Evolutionary conservation across 2,329 filamentous ascomycete species (phyloP).

Genomic region (Penicillium hordei): DNA sequence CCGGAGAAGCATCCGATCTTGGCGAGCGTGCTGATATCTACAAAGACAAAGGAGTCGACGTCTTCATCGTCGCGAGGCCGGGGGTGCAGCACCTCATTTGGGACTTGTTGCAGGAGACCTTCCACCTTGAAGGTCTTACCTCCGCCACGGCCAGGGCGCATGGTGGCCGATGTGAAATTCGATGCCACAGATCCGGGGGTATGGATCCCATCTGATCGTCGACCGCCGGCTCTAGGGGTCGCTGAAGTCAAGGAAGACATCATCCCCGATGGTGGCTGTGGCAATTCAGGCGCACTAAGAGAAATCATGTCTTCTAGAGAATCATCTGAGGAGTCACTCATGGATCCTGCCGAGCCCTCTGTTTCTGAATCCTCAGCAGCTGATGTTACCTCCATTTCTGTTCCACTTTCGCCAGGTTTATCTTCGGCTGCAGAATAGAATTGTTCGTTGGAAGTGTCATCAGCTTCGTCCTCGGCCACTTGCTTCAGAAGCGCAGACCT

Average conservation of each 20-base stretch:
- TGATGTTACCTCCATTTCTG: constrained; percentile 54
- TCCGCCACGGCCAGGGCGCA: constrained; percentile 67
- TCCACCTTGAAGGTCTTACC: constrained; percentile 84
- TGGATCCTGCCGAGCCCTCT: constrained; percentile 47
- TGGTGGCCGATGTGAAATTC: constrained; percentile 79
- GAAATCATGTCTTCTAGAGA: constrained; percentile 93
- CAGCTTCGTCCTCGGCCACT: constrained; percentile 60
- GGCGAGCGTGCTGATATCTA: constrained; percentile 80
- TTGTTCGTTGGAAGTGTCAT: constrained; percentile 84
- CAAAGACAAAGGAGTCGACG: constrained; percentile 80
- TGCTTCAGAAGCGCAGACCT: constrained; percentile 59
- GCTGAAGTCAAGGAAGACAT: constrained; percentile 77
- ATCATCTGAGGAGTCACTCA: constrained; percentile 85
- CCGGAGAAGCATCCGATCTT: constrained; percentile 96
- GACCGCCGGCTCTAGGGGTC: constrained; percentile 73
- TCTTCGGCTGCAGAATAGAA: constrained; percentile 94
- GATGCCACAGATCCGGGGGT: constrained; percentile 90
- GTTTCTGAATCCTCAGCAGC: constrained; percentile 64
- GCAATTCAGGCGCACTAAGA: constrained; percentile 73
- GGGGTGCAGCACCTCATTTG: constrained; percentile 78
- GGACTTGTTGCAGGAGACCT: constrained; percentile 69
- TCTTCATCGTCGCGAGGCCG: constrained; percentile 83
- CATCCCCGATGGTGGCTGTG: constrained; percentile 74
- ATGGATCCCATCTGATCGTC: constrained; percentile 69
- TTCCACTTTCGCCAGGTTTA: constrained; percentile 47